Evolutionary conservation across 441 rosid genomes (phyloP).

Genomic region (Gossypium lobatum): DNA sequence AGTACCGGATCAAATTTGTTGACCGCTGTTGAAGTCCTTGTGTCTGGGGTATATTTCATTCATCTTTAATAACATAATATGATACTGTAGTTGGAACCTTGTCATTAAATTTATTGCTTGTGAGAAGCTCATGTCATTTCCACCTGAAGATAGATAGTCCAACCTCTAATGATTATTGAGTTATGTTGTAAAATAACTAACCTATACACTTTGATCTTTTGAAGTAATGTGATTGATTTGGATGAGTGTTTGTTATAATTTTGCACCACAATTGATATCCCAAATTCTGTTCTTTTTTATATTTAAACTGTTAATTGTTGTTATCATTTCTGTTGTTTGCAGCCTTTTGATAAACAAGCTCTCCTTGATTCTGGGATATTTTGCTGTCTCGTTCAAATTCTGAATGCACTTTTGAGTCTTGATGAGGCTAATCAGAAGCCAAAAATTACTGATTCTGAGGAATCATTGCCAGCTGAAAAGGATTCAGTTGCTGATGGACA

Average conservation of each 20-base stretch:
- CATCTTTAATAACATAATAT: constrained; percentile 4
- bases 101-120: constrained; percentile 8
- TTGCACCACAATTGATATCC: background rate
- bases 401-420: constrained; percentile 65
- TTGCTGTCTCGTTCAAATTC: constrained; percentile 87
- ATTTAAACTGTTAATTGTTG: constrained; percentile 7
- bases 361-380: constrained; percentile 98
- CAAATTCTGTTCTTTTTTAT: constrained; percentile 4
- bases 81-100: constrained; percentile 1
- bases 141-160: background rate
- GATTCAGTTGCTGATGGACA: constrained; percentile 38
- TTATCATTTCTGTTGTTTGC: constrained; percentile 25
- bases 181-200: background rate
- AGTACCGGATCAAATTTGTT: constrained; percentile 88
- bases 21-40: constrained; percentile 88
- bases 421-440: constrained; percentile 40
- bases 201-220: background rate
- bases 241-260: background rate
- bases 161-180: constrained; percentile 1
- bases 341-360: constrained; percentile 95
- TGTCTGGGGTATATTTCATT: constrained; percentile 78
- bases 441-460: constrained; percentile 32
- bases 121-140: background rate
- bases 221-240: background rate
- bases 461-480: constrained; percentile 31